Evolutionary conservation across 2,329 filamentous ascomycete species (phyloP).

Genomic region (Aspergillus costaricaensis): DNA sequence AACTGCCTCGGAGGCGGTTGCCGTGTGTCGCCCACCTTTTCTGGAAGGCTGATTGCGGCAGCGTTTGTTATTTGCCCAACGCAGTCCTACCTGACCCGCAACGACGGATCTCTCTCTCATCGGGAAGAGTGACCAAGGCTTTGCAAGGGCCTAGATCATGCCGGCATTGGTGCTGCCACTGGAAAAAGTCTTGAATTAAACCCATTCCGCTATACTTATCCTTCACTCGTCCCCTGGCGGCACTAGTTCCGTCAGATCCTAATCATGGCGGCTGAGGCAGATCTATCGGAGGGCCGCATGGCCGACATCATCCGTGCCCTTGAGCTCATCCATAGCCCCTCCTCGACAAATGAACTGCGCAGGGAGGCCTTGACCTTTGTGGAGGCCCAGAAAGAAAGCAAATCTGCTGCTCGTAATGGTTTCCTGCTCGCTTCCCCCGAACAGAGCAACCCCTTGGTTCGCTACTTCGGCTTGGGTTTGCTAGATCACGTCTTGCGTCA

Average conservation of each 20-base stretch:
- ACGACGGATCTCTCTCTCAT: not conserved
- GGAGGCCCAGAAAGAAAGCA: constrained; percentile 77
- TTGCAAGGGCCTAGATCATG: constrained; percentile 17
- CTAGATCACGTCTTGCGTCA: constrained; percentile 88
- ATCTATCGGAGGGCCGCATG: constrained; percentile 41
- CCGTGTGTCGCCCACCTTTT: constrained; percentile 9
- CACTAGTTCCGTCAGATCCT: not conserved
- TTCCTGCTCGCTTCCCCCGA: constrained; percentile 77
- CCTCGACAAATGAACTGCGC: constrained; percentile 77
- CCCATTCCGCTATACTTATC: constrained; percentile 4
- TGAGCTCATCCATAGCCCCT: constrained; percentile 80
- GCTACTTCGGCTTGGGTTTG: constrained; percentile 90
- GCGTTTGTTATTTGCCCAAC: constrained; percentile 3
- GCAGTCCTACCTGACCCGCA: not conserved
- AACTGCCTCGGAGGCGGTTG: constrained; percentile 3
- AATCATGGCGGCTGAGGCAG: constrained; percentile 38
- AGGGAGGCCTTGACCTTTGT: constrained; percentile 82
- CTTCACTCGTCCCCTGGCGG: not conserved
- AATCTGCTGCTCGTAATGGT: constrained; percentile 80
- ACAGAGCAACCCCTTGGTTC: constrained; percentile 75
- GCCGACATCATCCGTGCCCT: constrained; percentile 75
- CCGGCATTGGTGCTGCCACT: constrained; percentile 14
- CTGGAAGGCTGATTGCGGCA: not conserved
- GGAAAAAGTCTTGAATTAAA: constrained; percentile 10
- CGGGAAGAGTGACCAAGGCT: not conserved